Conservation (phyloP, 306 rosid species). For the Prosopis cineraria region DNA sequence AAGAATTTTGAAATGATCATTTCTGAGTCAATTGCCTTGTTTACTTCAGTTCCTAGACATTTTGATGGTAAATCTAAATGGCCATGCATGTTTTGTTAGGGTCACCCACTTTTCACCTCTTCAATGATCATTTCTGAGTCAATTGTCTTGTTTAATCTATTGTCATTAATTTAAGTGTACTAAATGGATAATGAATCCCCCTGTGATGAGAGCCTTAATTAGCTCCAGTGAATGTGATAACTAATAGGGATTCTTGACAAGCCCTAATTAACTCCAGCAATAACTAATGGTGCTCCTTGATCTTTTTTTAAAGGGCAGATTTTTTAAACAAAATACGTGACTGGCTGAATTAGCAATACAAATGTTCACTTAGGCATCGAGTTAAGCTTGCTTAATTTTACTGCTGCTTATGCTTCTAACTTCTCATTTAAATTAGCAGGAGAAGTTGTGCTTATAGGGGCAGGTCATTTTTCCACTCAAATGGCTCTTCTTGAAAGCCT, state of each 20-base stretch:
- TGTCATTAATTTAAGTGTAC: conserved; percentile 21
- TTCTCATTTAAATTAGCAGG: conserved; percentile 21
- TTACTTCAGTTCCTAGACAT: conserved; percentile 22
- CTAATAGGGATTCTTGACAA: neutral
- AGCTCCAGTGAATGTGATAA: neutral
- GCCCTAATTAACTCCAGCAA: neutral
- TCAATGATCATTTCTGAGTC: neutral
- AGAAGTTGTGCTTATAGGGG: conserved; percentile 1
- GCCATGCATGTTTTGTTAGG: conserved; percentile 2
- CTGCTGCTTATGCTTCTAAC: neutral
- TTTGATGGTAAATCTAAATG: conserved; percentile 7
- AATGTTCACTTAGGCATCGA: neutral
- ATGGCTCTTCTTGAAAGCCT: conserved; percentile 14
- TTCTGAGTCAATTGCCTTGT: neutral
- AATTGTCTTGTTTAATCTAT: neutral
- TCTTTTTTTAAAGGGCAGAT: neutral
- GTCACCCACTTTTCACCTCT: conserved; percentile 1
- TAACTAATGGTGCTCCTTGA: conserved; percentile 7
- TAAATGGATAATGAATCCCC: conserved; percentile 12
- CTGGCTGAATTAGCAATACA: neutral
- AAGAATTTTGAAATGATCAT: neutral
- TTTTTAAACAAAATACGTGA: neutral
- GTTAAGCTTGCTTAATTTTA: conserved; percentile 23
- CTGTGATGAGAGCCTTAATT: conserved; percentile 15
- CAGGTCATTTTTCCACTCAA: conserved; percentile 5